Conservation (phyloP, 768 basidiomycete species). For the Collybiopsis confluens region DNA sequence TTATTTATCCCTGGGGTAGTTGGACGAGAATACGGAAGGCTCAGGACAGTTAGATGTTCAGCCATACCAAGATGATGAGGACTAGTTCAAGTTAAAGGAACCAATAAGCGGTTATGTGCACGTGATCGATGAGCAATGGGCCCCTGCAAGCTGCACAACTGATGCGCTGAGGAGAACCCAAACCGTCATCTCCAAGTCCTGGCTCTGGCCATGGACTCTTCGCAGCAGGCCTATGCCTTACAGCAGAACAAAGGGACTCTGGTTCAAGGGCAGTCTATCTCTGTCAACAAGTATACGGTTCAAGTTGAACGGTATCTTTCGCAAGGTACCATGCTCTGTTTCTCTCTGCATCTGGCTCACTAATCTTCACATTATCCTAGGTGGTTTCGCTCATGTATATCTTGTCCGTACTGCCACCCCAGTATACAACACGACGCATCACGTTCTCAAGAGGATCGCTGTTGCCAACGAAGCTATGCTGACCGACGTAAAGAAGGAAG, state of each 20-base stretch:
- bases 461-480: slow-evolving; percentile 88
- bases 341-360: slow-evolving; percentile 12
- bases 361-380: slow-evolving; percentile 33
- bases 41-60: slow-evolving; percentile 12
- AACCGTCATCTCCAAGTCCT: background rate
- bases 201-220: slow-evolving; percentile 39
- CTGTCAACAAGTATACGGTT: slow-evolving; percentile 86
- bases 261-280: slow-evolving; percentile 78
- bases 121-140: background rate
- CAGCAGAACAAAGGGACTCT: slow-evolving; percentile 64
- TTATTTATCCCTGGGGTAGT: slow-evolving; percentile 39
- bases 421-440: slow-evolving; percentile 87
- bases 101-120: too few species aligned
- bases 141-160: background rate
- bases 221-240: slow-evolving; percentile 45
- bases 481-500: slow-evolving; percentile 93
- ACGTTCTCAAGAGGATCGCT: slow-evolving; percentile 96
- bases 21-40: slow-evolving; percentile 56
- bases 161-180: too few species aligned
- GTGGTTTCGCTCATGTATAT: slow-evolving; percentile 98
- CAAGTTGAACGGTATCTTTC: slow-evolving; percentile 93
- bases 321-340: slow-evolving; percentile 60
- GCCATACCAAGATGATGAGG: slow-evolving; percentile 18
- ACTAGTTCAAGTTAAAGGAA: too few species aligned
- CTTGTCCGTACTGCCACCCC: slow-evolving; percentile 83